Base-by-base conservation (phyloP, 306 rosid species). In the Bauhinia variegata region DNA sequence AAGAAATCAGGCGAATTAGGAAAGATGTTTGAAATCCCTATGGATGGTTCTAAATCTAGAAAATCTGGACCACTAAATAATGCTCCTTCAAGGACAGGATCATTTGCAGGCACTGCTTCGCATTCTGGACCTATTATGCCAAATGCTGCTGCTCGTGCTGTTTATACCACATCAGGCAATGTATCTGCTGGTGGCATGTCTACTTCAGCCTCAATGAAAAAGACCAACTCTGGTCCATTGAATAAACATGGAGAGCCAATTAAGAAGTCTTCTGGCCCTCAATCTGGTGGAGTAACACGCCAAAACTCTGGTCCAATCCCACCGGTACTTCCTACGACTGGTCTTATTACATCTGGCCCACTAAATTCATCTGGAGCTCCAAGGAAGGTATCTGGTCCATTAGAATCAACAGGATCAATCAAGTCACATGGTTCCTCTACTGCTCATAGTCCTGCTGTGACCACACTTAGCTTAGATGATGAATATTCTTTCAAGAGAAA, bases 231-330 rank as follows among this genome's bases (percentile, higher is more conserved):
- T 34, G 99, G 99, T 55, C 99, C 99, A 9, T 66, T 93, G 73
- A 93, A 86, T 72, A 93, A 93, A 73, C 99, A 93, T 16, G 99
- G 99, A 23, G 99, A 93, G 42, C 99, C 99, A 14, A 72, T 93
- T 47, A 93, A 92, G 87, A 92, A 88, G 84, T 80, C 91, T 7
- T 93, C 99, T 57, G 99, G 99, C 33, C 99, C 99, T 75, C 99
- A 93, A 80, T 84, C 99, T n/a, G 93, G 98, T 52, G 95, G 93
- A 10, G 95, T 80, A 75, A 84, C 98, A 3, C 96, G 98, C 70
- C 98, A 93, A 73, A 89, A 93, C 77, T 93, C 98, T n/a, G 99
- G 99, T 51, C 90, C 96, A 56, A 84, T 93, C 48, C 88, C 97
- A 46, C 98, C 98, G 0, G 87, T 78, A 78, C 97, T 93, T 68